These are phyloP conservation scores for Hypoxylon sp. DNA, from an alignment of 2,329 filamentous ascomycete species.

Conservation along the genomic window DNA sequence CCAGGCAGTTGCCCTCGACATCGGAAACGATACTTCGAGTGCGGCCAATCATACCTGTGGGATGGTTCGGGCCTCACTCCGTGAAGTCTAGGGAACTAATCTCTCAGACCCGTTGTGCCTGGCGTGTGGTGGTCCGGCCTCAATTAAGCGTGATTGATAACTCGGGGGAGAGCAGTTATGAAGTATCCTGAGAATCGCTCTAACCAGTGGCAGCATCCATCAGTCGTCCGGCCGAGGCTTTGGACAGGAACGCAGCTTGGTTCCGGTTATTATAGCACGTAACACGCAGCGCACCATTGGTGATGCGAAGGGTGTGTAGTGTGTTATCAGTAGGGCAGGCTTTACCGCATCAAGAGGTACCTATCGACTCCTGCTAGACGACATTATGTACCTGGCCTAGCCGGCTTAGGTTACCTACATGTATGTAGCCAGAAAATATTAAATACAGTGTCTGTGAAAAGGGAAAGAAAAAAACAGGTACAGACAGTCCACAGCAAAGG, in stretches of 20 bases:
- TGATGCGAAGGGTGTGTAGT: constrained; percentile 12
- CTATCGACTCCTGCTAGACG: neutral
- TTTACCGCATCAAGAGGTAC: constrained; percentile 7
- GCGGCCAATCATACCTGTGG: constrained; percentile 43
- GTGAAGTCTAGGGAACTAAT: constrained; percentile 37
- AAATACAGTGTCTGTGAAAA: neutral
- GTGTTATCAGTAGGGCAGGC: neutral
- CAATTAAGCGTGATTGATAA: constrained; percentile 36
- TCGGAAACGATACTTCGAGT: constrained; percentile 33
- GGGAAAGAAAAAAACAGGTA: neutral
- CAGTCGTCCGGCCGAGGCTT: constrained; percentile 23
- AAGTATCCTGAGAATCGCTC: constrained; percentile 10
- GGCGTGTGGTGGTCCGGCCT: constrained; percentile 26
- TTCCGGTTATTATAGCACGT: constrained; percentile 29
- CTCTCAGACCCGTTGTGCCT: constrained; percentile 18
- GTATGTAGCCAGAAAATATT: neutral
- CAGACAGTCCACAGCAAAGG: neutral
- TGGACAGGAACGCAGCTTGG: constrained; percentile 22
- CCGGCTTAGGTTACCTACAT: no score
- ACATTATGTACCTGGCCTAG: neutral
- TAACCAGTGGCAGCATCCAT: constrained; percentile 19
- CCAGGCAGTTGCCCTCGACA: constrained; percentile 29
- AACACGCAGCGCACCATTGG: constrained; percentile 27
- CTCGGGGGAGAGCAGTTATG: constrained; percentile 13
- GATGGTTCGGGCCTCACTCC: constrained; percentile 37